Evolutionary conservation across 306 rosid genomes (phyloP).

Genomic region (Ormosia semicastrata): DNA sequence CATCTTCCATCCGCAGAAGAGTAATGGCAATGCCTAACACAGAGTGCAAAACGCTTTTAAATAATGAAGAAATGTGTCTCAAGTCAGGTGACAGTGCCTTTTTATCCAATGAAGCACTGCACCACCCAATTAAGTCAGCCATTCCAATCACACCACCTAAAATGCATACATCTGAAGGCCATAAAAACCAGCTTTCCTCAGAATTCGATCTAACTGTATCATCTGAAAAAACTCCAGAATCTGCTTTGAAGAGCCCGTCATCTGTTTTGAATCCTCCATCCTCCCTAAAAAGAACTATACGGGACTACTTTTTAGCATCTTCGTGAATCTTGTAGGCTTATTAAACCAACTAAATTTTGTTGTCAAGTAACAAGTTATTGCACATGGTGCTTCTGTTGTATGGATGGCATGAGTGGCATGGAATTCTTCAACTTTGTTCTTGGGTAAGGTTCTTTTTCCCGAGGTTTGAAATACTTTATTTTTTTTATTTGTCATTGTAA

Average conservation of each 20-base stretch:
- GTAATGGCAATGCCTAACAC: conserved; percentile 70
- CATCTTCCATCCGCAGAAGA: conserved; percentile 68
- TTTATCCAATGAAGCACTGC: conserved; percentile 22
- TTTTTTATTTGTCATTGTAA: background rate
- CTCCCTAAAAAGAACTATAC: conserved; percentile 78
- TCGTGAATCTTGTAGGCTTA: conserved; percentile 26
- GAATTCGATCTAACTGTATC: conserved; percentile 33
- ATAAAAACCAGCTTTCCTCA: conserved; percentile 35
- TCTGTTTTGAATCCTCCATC: conserved; percentile 91
- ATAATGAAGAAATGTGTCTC: conserved; percentile 31
- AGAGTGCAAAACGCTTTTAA: conserved; percentile 51
- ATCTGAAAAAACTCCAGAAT: conserved; percentile 73
- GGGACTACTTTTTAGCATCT: conserved; percentile 73
- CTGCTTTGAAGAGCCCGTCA: conserved; percentile 78
- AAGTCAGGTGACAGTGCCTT: conserved; percentile 18
- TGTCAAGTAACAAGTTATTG: conserved; percentile 4
- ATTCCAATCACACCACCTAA: conserved; percentile 49
- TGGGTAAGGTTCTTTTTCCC: conserved; percentile 34
- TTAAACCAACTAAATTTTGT: background rate
- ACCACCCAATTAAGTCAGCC: conserved; percentile 13
- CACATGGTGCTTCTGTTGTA: background rate
- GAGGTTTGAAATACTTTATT: background rate
- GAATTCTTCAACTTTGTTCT: background rate
- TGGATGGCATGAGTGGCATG: conserved; percentile 6
- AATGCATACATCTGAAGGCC: conserved; percentile 51